Evolutionary conservation across 1,284 basidiomycete species (phyloP).

Genomic region (Apiotrichum sp.): DNA sequence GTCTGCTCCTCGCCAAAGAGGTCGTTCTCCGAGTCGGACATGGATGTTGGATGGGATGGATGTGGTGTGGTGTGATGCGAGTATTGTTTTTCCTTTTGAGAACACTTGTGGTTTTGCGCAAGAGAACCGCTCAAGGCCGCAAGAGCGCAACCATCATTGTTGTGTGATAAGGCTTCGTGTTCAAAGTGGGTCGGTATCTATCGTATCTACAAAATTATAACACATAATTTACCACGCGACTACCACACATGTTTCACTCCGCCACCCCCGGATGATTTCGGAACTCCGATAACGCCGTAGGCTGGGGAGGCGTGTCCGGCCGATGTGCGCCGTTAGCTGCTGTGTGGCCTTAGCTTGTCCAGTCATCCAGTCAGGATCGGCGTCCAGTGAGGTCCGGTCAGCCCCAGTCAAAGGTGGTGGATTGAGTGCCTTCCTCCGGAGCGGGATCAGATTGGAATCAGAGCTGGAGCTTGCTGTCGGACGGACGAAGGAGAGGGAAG

Average conservation of each 20-base stretch:
- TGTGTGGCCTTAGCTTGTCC: no score
- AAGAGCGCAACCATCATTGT: background rate
- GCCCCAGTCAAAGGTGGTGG: no score
- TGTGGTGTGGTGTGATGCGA: background rate
- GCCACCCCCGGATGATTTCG: constrained; percentile 2
- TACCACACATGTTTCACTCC: background rate
- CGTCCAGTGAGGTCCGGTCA: background rate
- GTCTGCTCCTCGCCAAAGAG: constrained; percentile 28
- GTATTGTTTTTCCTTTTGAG: background rate
- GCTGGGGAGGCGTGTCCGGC: background rate
- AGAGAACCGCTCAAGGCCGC: no score
- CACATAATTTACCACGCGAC: no score
- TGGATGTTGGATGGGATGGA: background rate
- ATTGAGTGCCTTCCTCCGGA: background rate
- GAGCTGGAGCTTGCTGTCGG: background rate
- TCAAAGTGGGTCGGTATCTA: no score
- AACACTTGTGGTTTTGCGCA: no score
- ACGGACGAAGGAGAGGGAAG: no score
- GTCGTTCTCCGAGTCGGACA: constrained; percentile 29
- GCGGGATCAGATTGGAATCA: background rate
- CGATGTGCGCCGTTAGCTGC: no score
- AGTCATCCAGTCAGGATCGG: background rate
- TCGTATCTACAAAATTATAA: no score
- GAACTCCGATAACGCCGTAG: constrained; percentile 1
- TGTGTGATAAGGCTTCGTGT: background rate